A percentile compares a stretch with the other conserved stretches of the same genome.
phyloP scores from a whole-genome alignment of 1,284 basidiomycete genomes.

The Apiotrichum veenhuisii region DNA sequence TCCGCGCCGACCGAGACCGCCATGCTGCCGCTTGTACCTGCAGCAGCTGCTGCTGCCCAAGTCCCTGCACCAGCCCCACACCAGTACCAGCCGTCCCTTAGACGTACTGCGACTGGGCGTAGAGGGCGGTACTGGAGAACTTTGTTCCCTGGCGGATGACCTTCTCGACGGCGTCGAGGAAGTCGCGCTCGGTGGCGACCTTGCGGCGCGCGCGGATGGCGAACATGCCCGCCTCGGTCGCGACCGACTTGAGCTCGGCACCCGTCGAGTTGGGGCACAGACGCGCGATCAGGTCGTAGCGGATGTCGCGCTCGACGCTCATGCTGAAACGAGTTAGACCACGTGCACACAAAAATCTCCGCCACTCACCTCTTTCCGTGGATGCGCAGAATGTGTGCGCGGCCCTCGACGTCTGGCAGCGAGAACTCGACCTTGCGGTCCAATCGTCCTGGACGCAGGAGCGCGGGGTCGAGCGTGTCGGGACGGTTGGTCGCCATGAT shows the following conservation, averaged over 20 bases:
- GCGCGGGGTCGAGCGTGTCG: constrained; percentile 94
- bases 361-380: constrained; percentile 83
- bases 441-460: constrained; percentile 91
- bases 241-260: constrained; percentile 92
- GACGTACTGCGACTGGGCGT: constrained; percentile 45
- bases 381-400: constrained; percentile 94
- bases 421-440: constrained; percentile 96
- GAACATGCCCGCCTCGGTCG: constrained; percentile 99
- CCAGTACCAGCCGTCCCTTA: neutral
- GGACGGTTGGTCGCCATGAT: constrained; percentile 99
- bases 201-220: constrained; percentile 95
- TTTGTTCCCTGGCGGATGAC: constrained; percentile 97
- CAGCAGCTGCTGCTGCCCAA: no score
- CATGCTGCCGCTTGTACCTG: no score
- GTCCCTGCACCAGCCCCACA: no score
- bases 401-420: constrained; percentile 90
- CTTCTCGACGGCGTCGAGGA: constrained; percentile 96
- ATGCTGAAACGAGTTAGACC: constrained; percentile 61
- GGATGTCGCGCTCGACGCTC: constrained; percentile 95
- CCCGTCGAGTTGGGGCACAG: constrained; percentile 98
- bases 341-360: no score
- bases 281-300: constrained; percentile 95
- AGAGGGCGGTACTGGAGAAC: constrained; percentile 74
- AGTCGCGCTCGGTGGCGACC: constrained; percentile 95
- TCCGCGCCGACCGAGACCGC: no score